phyloP scores from a whole-genome alignment of 805 yeast genomes.

The Starmerella bombicola region DNA sequence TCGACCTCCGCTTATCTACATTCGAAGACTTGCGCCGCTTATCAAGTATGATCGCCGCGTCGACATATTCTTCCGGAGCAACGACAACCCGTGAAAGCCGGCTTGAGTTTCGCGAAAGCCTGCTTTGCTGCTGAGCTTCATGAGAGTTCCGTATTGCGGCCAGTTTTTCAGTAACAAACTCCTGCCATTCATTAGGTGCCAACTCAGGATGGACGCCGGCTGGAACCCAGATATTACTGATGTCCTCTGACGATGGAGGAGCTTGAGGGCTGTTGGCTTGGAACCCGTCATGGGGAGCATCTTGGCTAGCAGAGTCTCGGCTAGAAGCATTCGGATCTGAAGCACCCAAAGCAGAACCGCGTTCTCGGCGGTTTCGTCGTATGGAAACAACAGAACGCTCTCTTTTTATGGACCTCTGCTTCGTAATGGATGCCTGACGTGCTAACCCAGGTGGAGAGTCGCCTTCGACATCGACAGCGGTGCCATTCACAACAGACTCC shows the following conservation, averaged over 20 bases:
- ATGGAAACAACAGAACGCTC: conserved; percentile 2
- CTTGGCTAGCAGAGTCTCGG: not conserved
- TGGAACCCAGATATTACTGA: conserved; percentile 71
- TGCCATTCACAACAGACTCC: not conserved
- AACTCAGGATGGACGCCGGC: conserved; percentile 87
- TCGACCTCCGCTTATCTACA: conserved; percentile 21
- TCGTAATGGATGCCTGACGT: conserved; percentile 6
- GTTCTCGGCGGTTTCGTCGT: conserved; percentile 2
- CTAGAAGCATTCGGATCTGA: not conserved
- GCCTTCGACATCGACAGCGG: not conserved
- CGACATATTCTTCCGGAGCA: conserved; percentile 27
- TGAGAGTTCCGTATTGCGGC: conserved; percentile 26
- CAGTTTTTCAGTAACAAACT: conserved; percentile 32
- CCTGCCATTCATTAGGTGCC: conserved; percentile 68
- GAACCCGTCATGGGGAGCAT: not conserved
- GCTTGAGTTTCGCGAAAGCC: conserved; percentile 18
- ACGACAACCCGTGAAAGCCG: conserved; percentile 28
- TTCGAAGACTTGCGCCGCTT: conserved; percentile 19
- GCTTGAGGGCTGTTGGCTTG: not conserved
- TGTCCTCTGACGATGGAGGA: not conserved
- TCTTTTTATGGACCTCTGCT: conserved; percentile 4
- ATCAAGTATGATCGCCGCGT: conserved; percentile 28
- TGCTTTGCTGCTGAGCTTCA: conserved; percentile 15
- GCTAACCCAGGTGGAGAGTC: conserved; percentile 7
- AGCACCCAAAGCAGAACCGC: not conserved